Percentiles rank a stretch among this genome's conserved stretches.
phyloP scores from a whole-genome alignment of 345 rosid species.

The Dipteronia dyeriana region DNA sequence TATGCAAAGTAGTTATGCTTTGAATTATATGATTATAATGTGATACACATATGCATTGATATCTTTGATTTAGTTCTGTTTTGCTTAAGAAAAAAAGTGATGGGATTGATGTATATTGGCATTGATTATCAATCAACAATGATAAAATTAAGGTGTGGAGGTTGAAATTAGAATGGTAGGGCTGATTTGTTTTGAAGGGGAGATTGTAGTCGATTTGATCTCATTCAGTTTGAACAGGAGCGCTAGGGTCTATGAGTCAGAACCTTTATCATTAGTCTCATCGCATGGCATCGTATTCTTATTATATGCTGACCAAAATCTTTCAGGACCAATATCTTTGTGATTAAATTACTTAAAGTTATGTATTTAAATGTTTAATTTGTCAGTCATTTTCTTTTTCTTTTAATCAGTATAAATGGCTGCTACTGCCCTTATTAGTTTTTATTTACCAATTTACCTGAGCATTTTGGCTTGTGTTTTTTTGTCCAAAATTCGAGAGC shows the following conservation, averaged over 20 bases:
- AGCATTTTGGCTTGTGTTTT: not conserved
- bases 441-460: not conserved
- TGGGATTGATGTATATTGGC: not conserved
- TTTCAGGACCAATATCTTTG: not conserved
- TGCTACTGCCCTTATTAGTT: not conserved
- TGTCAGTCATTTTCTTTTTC: not conserved
- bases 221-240: not conserved
- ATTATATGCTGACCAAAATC: not conserved
- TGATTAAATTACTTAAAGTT: not conserved
- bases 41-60: not conserved
- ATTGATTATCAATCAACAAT: not conserved
- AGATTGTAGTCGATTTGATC: not conserved
- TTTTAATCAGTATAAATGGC: not conserved
- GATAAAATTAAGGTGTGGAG: not conserved
- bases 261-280: not conserved
- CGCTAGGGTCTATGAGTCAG: not conserved
- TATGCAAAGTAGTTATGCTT: not conserved
- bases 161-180: not conserved
- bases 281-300: not conserved
- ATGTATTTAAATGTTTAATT: too few species aligned
- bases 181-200: not conserved
- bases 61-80: not conserved
- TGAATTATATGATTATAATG: not conserved
- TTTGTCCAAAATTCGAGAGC: not conserved
- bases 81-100: conserved; percentile 2